These are phyloP conservation scores for Raddia guianensis DNA, from an alignment of 176 grass and related monocot genomes.

Conservation along the genomic window DNA sequence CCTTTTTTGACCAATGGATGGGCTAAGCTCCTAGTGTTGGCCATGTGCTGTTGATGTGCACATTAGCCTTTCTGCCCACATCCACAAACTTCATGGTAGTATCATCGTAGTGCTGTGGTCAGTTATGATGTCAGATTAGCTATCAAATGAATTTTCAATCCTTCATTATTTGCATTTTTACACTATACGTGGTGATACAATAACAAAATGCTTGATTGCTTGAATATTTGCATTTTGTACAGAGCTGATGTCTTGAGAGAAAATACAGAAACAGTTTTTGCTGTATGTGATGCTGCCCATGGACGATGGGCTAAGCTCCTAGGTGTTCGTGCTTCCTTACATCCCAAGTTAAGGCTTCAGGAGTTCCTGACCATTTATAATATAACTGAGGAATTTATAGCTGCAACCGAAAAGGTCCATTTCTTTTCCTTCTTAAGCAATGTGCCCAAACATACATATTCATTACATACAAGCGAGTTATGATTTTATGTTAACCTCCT, in stretches of 20 bases:
- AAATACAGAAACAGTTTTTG: conserved; percentile 94
- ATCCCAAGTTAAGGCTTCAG: conserved; percentile 93
- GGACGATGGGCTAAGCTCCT: conserved; percentile 95
- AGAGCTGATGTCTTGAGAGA: conserved; percentile 97
- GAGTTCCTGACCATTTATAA: conserved; percentile 96
- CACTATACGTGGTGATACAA: conserved; percentile 11
- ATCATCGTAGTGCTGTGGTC: neutral
- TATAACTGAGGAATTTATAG: conserved; percentile 91
- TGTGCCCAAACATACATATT: conserved; percentile 4
- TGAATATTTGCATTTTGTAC: conserved; percentile 45
- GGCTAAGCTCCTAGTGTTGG: no score
- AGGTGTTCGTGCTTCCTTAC: conserved; percentile 93
- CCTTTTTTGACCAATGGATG: no score
- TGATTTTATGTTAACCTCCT: conserved; percentile 16
- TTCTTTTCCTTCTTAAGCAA: conserved; percentile 39
- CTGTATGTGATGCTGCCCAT: conserved; percentile 96
- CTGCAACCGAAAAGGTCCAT: conserved; percentile 93
- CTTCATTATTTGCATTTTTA: conserved; percentile 30
- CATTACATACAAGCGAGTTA: conserved; percentile 15
- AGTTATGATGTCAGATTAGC: conserved; percentile 1
- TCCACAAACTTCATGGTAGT: neutral
- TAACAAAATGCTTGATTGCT: neutral
- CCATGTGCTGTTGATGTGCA: no score
- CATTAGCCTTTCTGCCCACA: no score
- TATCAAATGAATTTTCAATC: neutral